These are phyloP conservation scores for Candida adriatica DNA, from an alignment of 805 yeast genomes.

Conservation along the genomic window DNA sequence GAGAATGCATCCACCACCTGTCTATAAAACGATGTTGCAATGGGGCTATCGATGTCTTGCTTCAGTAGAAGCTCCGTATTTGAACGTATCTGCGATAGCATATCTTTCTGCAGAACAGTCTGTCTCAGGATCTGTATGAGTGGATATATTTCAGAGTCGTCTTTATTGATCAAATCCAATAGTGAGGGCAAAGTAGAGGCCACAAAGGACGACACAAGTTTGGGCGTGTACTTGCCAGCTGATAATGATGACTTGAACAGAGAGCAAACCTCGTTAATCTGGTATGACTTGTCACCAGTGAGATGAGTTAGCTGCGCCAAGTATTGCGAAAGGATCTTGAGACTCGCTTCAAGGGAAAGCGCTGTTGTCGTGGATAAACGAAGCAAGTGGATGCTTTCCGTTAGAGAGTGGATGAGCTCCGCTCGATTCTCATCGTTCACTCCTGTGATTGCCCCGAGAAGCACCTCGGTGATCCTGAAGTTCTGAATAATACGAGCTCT, in stretches of 20 bases:
- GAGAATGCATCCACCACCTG: conserved; percentile 25
- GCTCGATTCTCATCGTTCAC: conserved; percentile 1
- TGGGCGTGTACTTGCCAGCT: conserved; percentile 15
- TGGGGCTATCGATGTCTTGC: conserved; percentile 9
- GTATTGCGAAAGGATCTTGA: not conserved
- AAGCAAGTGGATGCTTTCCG: conserved; percentile 10
- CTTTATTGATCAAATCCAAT: conserved; percentile 4
- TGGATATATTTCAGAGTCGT: conserved; percentile 1
- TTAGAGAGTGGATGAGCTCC: conserved; percentile 4
- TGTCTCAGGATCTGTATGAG: conserved; percentile 19
- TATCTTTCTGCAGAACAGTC: conserved; percentile 25
- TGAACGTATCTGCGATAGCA: conserved; percentile 18
- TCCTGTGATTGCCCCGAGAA: conserved; percentile 21
- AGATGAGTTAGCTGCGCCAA: not conserved
- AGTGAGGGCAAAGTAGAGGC: conserved; percentile 15
- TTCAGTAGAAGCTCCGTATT: conserved; percentile 29
- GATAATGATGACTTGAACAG: conserved; percentile 12
- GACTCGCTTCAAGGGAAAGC: conserved; percentile 3
- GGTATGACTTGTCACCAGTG: not conserved
- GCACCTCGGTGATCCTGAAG: conserved; percentile 34
- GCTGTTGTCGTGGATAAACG: conserved; percentile 5
- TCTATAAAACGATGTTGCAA: conserved; percentile 27
- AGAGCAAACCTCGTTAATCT: conserved; percentile 6
- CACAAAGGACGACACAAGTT: conserved; percentile 13
- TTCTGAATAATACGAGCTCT: conserved; percentile 37